Evolutionary conservation across 2,329 filamentous ascomycete genomes (phyloP), one percentile per base, ranked within the genome.

Genomic region (Calcarisporium arbuscula): DNA sequence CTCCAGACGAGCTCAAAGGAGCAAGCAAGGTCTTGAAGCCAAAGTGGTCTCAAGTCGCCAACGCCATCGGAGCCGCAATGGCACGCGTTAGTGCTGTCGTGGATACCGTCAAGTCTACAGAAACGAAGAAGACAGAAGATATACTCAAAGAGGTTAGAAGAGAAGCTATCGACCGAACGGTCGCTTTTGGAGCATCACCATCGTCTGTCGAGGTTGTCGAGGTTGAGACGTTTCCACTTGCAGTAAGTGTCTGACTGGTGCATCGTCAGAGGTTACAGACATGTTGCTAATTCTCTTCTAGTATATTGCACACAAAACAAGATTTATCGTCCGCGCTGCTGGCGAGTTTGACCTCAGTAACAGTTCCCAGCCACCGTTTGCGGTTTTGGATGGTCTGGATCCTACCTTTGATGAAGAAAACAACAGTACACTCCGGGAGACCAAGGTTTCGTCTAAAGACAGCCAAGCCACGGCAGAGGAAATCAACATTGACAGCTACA

Each of bases 31-130:
- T 80, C 2, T 53, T 77, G 28, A 75, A 71, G 42, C 74, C 74
- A 0, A 57, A 65, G 26, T 77, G 67, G 60, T 70, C 73, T 3
- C 68, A 67, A 4, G 73, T 81, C 2, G 77, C 78, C 8, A 82
- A 82, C 46, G 77, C 77, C 0, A 76, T 82, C 8, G 77, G 77
- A 2, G 77, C 77, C 8, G 77, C 77, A 1, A 77, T 75, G 38
- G 74, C 76, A 2, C 60, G 72, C 25, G 74, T 81, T 3, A 77
- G 71, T 38, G 67, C 69, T 2, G 65, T 70, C 0, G 59, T 72
- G 8, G 70, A 74, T 38, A 67, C 63, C 0, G 62, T 73, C 17
- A 64, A 69, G 37, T 68, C 65, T 1, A 72, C 67, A 0, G 67
- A 65, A 35, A 52, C 52, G 1, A 58, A 57, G 39, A 53, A 62